phyloP scores from a whole-genome alignment of 768 basidiomycete genomes.

The Mycena belliarum region DNA sequence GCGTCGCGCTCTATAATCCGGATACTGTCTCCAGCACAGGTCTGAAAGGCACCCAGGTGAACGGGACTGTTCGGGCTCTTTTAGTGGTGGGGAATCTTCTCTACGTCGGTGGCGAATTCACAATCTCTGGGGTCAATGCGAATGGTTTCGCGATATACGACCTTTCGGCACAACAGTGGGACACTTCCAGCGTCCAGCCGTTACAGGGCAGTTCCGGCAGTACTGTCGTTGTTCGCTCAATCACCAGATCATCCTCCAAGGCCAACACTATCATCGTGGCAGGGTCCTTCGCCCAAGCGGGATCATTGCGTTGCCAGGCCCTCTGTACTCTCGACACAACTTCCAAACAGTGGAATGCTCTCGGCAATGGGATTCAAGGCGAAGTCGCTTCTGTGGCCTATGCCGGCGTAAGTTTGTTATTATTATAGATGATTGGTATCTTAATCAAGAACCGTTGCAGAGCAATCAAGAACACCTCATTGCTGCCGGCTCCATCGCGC shows the following conservation, averaged over 20 bases:
- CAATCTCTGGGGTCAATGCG: constrained; percentile 51
- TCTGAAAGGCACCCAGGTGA: constrained; percentile 61
- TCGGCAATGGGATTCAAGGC: constrained; percentile 82
- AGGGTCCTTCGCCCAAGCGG: constrained; percentile 84
- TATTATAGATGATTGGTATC: neutral
- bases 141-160: constrained; percentile 84
- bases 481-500: constrained; percentile 76
- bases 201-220: constrained; percentile 58
- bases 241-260: constrained; percentile 63
- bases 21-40: constrained; percentile 48
- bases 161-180: constrained; percentile 65
- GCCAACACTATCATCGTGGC: constrained; percentile 73
- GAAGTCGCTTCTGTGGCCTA: constrained; percentile 78
- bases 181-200: constrained; percentile 54
- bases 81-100: constrained; percentile 69
- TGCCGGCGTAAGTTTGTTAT: constrained; percentile 65
- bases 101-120: constrained; percentile 87
- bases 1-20: constrained; percentile 73
- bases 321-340: constrained; percentile 76
- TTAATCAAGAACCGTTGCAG: constrained; percentile 37
- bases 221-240: constrained; percentile 66
- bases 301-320: constrained; percentile 69
- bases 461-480: constrained; percentile 67
- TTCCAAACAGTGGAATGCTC: constrained; percentile 74
- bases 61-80: constrained; percentile 77